These are phyloP conservation scores for Theileria luwenshuni DNA, from an alignment of 169 alveolate species.

Conservation along the genomic window DNA sequence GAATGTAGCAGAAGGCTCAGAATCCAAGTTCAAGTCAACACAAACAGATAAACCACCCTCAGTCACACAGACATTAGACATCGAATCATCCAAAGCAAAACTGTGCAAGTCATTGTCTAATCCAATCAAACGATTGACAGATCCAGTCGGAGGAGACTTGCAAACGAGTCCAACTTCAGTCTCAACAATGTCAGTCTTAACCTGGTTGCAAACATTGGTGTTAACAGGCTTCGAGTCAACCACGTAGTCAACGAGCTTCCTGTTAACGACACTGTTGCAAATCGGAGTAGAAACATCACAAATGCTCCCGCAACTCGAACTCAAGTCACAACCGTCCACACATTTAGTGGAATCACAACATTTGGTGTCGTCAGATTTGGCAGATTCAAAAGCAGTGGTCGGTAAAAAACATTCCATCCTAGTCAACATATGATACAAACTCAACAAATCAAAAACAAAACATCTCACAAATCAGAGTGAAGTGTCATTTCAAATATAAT, in stretches of 20 bases:
- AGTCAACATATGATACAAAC: slow-evolving; percentile 15
- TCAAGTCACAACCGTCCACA: slow-evolving; percentile 6
- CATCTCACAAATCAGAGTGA: neutral
- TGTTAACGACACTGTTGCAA: neutral
- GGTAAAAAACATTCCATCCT: slow-evolving; percentile 24
- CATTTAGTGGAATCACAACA: slow-evolving; percentile 31
- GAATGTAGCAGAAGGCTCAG: neutral
- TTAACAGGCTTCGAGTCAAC: neutral
- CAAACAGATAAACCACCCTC: neutral
- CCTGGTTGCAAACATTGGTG: neutral
- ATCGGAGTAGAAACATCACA: slow-evolving; percentile 26
- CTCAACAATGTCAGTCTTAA: slow-evolving; percentile 3
- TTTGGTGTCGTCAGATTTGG: neutral
- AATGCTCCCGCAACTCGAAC: slow-evolving; percentile 9
- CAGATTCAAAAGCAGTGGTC: slow-evolving; percentile 6
- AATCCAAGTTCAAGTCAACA: neutral
- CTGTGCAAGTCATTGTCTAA: neutral
- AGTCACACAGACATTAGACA: neutral
- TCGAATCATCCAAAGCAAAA: neutral
- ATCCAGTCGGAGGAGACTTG: slow-evolving; percentile 4
- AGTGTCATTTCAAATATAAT: slow-evolving; percentile 7
- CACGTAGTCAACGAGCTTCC: neutral
- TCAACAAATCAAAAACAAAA: neutral
- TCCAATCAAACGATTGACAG: slow-evolving; percentile 6
- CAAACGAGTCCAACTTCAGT: neutral